Conservation (phyloP, 2,329 filamentous ascomycete species). For the Xylaria sp. region DNA sequence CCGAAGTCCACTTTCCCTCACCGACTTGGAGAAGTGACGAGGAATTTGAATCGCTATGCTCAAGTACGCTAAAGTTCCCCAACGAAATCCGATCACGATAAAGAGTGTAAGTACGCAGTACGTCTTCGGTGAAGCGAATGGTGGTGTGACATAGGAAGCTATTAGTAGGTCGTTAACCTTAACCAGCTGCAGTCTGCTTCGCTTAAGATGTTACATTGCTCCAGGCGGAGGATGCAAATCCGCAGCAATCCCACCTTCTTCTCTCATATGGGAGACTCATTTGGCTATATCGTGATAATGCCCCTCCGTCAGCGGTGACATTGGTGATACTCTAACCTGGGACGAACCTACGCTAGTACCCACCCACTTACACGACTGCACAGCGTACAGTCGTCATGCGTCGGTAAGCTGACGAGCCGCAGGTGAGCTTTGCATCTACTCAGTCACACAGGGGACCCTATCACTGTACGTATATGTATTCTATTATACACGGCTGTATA, state of each 20-base stretch:
- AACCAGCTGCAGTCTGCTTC: conserved; percentile 11
- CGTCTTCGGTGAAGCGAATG: neutral
- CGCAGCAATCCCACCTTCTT: conserved; percentile 1
- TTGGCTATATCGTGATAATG: conserved; percentile 2
- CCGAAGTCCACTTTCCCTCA: conserved; percentile 23
- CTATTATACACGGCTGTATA: too few species aligned
- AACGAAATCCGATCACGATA: neutral
- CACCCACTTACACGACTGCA: neutral
- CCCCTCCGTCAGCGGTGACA: conserved; percentile 12
- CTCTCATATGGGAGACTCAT: conserved; percentile 3
- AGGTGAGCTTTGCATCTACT: conserved; percentile 26
- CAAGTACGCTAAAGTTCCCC: neutral
- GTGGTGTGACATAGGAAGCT: neutral
- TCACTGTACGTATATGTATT: conserved; percentile 3
- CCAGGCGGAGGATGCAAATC: neutral
- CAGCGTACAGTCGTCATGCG: conserved; percentile 22
- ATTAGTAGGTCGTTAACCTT: neutral
- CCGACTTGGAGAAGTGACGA: neutral
- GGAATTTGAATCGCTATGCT: neutral
- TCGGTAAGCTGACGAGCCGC: conserved; percentile 32
- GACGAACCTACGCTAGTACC: conserved; percentile 16
- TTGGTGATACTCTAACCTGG: conserved; percentile 17
- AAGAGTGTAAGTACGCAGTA: too few species aligned
- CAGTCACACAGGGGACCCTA: conserved; percentile 16
- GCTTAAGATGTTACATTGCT: conserved; percentile 19